These are phyloP conservation scores for Picea sitchensis DNA, from an alignment of 75 land plant genomes.

Conservation along the genomic window DNA sequence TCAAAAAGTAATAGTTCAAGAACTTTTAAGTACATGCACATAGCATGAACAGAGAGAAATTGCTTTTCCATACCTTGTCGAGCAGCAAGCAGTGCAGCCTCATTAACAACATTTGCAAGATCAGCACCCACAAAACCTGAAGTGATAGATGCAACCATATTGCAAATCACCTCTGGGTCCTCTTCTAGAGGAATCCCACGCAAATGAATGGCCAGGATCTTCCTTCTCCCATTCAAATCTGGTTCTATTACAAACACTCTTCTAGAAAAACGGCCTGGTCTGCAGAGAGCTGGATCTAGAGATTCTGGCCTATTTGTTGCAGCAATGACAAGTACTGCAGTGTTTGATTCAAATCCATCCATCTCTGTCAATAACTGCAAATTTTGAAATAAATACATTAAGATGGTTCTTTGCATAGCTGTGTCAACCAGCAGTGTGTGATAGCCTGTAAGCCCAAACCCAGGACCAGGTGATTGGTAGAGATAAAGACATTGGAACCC, in stretches of 20 bases:
- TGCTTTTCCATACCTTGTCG: slow-evolving; percentile 59
- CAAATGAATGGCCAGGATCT: slow-evolving; percentile 87
- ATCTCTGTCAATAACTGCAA: slow-evolving; percentile 91
- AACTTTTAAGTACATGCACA: too few relatives aligned
- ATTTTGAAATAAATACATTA: slow-evolving; percentile 1
- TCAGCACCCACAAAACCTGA: slow-evolving; percentile 96
- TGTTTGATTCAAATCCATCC: slow-evolving; percentile 97
- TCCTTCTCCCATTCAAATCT: slow-evolving; percentile 72
- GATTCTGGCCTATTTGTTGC: slow-evolving; percentile 98
- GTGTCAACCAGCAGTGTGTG: background rate
- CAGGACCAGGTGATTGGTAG: background rate
- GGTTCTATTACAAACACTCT: slow-evolving; percentile 90
- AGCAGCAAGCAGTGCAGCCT: slow-evolving; percentile 95
- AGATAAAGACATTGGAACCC: background rate
- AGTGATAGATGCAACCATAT: slow-evolving; percentile 72
- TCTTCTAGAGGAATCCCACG: slow-evolving; percentile 81
- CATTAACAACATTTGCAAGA: slow-evolving; percentile 96
- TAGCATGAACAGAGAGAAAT: too few relatives aligned
- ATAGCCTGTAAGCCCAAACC: background rate
- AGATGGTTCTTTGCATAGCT: background rate
- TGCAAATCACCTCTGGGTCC: slow-evolving; percentile 49
- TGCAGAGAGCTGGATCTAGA: slow-evolving; percentile 87
- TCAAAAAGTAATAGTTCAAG: too few relatives aligned
- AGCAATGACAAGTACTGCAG: slow-evolving; percentile 85
- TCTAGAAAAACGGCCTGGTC: slow-evolving; percentile 94